Evolutionary conservation across 495 filamentous ascomycete genomes (phyloP).

Genomic region (Amorphotheca resinae): DNA sequence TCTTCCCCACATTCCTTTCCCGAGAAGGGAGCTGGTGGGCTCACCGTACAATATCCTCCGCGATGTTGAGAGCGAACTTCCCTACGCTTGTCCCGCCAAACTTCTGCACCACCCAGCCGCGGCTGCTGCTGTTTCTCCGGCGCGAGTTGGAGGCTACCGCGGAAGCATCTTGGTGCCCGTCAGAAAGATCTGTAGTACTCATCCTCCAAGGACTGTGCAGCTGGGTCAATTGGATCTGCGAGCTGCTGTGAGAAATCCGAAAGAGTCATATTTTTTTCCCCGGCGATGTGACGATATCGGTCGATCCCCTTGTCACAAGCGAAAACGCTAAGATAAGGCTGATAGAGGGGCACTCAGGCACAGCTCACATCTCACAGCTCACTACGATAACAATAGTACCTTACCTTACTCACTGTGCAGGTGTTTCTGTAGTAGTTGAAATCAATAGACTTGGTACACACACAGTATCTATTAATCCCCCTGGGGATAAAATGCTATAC

Average conservation of each 20-base stretch:
- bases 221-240: background rate
- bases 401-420: too few relatives aligned
- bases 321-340: background rate
- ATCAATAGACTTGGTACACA: too few relatives aligned
- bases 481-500: too few relatives aligned
- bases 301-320: background rate
- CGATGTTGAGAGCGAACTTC: slow-evolving; percentile 59
- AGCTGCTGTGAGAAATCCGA: background rate
- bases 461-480: too few relatives aligned
- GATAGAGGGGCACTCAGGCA: background rate
- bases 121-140: slow-evolving; percentile 5
- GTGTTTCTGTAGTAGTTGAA: too few relatives aligned
- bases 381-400: too few relatives aligned
- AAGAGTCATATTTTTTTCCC: slow-evolving; percentile 6
- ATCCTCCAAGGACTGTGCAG: background rate
- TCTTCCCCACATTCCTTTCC: slow-evolving; percentile 4
- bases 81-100: slow-evolving; percentile 68
- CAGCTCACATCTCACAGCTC: too few relatives aligned
- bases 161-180: slow-evolving; percentile 1
- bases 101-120: slow-evolving; percentile 68
- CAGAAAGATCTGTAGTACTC: background rate
- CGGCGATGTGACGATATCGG: background rate
- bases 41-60: slow-evolving; percentile 63
- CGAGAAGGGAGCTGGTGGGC: slow-evolving; percentile 8
- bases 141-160: background rate